Conservation (phyloP, 495 filamentous ascomycete species). For the Eremomyces bilateralis region DNA sequence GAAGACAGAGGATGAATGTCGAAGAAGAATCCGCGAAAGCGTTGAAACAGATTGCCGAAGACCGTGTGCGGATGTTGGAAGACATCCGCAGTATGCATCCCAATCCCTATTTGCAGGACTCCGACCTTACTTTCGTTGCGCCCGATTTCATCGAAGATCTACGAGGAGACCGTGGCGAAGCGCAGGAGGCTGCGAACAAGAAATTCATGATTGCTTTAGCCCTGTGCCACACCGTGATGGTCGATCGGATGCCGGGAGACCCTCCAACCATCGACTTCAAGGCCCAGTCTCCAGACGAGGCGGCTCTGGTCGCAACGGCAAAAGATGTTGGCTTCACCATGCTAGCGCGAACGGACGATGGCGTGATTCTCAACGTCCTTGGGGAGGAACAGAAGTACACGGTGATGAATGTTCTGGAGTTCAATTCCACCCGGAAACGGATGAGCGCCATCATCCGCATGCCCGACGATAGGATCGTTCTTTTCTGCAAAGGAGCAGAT, state of each 20-base stretch:
- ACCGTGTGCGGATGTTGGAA: conserved; percentile 47
- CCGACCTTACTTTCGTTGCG: conserved; percentile 78
- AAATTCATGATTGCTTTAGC: conserved; percentile 92
- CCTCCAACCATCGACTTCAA: conserved; percentile 86
- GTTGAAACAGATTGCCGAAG: conserved; percentile 56
- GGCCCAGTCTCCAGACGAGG: conserved; percentile 94
- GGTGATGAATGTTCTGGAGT: conserved; percentile 88
- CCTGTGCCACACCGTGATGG: conserved; percentile 89
- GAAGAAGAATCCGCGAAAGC: conserved; percentile 56
- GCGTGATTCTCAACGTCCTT: conserved; percentile 67
- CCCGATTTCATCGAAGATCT: conserved; percentile 74
- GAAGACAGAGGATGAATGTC: conserved; percentile 66
- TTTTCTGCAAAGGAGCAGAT: conserved; percentile 97
- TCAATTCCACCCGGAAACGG: conserved; percentile 89
- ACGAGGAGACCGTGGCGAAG: conserved; percentile 47
- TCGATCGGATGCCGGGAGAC: conserved; percentile 70
- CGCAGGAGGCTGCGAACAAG: conserved; percentile 54
- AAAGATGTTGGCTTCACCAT: conserved; percentile 95
- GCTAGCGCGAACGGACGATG: conserved; percentile 53
- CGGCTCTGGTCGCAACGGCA: conserved; percentile 81
- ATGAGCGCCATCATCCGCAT: conserved; percentile 97
- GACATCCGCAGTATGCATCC: conserved; percentile 54
- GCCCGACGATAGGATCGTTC: conserved; percentile 77
- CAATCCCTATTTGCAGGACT: conserved; percentile 80
- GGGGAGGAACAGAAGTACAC: conserved; percentile 66